Conservation (phyloP, 108 stramenopile genomes). For the Aurantiochytrium sp. region DNA sequence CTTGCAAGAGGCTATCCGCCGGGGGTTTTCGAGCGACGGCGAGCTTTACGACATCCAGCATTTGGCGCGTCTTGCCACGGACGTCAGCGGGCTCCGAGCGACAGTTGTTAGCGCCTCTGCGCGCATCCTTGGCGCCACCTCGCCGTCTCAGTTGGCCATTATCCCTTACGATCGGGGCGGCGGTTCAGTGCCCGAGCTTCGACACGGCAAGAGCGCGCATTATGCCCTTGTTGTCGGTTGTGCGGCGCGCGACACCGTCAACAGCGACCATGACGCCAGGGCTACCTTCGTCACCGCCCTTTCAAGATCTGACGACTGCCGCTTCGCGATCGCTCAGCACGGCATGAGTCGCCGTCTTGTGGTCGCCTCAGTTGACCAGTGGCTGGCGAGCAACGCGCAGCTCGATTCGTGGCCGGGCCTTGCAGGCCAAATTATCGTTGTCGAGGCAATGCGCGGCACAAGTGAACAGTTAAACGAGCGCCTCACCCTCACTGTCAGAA, state of each 20-base stretch:
- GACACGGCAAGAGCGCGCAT: background rate
- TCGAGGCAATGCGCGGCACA: no score
- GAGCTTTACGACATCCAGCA: background rate
- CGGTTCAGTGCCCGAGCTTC: background rate
- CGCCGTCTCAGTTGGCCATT: background rate
- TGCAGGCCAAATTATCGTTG: background rate
- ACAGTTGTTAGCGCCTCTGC: background rate
- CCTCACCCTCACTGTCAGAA: no score
- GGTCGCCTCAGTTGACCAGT: background rate
- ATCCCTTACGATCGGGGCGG: conserved; percentile 4
- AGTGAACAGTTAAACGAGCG: no score
- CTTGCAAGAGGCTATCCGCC: background rate
- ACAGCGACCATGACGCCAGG: no score
- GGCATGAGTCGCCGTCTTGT: background rate
- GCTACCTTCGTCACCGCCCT: no score
- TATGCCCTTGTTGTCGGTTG: background rate
- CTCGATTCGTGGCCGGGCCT: background rate
- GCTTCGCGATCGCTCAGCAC: background rate
- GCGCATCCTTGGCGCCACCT: background rate
- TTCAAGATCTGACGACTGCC: no score
- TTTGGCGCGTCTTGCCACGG: background rate
- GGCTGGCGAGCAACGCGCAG: background rate
- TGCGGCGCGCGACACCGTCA: background rate
- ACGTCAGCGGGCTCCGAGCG: background rate
- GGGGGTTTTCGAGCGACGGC: background rate